Conservation (phyloP, 805 yeast species). For the Torulaspora quercuum region DNA sequence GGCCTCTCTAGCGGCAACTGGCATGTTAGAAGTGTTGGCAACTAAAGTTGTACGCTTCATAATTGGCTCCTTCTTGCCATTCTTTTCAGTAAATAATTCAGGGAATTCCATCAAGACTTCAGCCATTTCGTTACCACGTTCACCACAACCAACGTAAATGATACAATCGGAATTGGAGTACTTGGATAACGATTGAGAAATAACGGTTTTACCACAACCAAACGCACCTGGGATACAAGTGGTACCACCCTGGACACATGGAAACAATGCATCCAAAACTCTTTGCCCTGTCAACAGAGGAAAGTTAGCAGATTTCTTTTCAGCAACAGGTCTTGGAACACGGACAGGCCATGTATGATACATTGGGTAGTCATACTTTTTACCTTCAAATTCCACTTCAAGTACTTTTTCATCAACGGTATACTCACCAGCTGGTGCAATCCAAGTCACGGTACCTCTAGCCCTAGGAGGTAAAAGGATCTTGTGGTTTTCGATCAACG, state of each 20-base stretch:
- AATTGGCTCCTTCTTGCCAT: slow-evolving; percentile 94
- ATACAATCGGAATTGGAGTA: slow-evolving; percentile 96
- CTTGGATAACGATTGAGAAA: slow-evolving; percentile 94
- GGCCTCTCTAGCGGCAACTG: slow-evolving; percentile 99
- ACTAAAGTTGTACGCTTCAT: slow-evolving; percentile 99
- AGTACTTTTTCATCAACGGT: slow-evolving; percentile 83
- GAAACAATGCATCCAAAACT: slow-evolving; percentile 95
- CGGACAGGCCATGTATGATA: slow-evolving; percentile 99
- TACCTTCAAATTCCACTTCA: slow-evolving; percentile 94
- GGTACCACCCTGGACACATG: slow-evolving; percentile 99
- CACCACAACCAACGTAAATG: slow-evolving; percentile 95
- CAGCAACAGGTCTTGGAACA: slow-evolving; percentile 98
- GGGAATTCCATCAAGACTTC: slow-evolving; percentile 99
- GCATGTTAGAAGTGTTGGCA: slow-evolving; percentile 99
- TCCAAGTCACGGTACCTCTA: slow-evolving; percentile 89
- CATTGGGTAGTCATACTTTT: slow-evolving; percentile 77
- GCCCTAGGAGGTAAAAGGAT: slow-evolving; percentile 97
- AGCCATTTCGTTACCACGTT: slow-evolving; percentile 98
- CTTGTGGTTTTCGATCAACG: slow-evolving; percentile 87
- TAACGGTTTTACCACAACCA: slow-evolving; percentile 98
- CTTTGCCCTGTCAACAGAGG: slow-evolving; percentile 98
- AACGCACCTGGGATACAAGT: slow-evolving; percentile 99
- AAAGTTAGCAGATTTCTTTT: slow-evolving; percentile 86
- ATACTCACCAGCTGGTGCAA: slow-evolving; percentile 89
- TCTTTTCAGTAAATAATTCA: slow-evolving; percentile 84